A percentile compares a stretch with the other conserved stretches of the same genome.
These are phyloP conservation scores for Chenopodium album DNA, from an alignment of 148 eudicot species.

Conservation along the genomic window DNA sequence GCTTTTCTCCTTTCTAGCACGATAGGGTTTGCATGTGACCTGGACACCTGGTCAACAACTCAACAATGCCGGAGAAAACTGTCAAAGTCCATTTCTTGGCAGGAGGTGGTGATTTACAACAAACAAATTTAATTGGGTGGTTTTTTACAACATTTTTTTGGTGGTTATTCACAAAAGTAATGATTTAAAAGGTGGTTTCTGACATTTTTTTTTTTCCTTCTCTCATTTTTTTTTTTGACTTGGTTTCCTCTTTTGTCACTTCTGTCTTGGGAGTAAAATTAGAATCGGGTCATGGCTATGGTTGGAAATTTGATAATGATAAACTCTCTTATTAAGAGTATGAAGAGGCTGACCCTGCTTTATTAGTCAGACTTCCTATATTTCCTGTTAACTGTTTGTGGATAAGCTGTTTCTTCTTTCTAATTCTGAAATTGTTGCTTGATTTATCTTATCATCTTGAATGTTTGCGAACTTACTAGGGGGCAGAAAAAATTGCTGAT, in stretches of 20 bases:
- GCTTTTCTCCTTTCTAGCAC: constrained; percentile 1
- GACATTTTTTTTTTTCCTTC: background rate
- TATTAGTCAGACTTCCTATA: background rate
- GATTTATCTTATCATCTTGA: constrained; percentile 3
- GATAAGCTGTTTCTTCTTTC: background rate
- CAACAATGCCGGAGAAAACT: too few species aligned
- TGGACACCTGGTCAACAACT: too few species aligned
- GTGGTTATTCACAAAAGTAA: too few species aligned
- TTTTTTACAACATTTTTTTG: background rate
- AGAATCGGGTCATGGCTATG: background rate
- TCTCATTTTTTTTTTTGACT: background rate
- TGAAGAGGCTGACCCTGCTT: background rate
- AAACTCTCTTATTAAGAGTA: background rate
- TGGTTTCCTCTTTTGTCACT: too few species aligned
- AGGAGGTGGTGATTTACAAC: too few species aligned
- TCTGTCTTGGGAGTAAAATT: background rate
- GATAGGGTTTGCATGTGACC: background rate
- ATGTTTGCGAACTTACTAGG: constrained; percentile 42
- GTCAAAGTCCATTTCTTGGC: too few species aligned
- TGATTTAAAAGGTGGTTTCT: too few species aligned
- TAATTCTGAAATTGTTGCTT: background rate
- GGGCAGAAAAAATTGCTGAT: constrained; percentile 82
- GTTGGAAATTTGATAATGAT: background rate
- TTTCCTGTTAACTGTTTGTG: background rate
- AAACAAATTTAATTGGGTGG: too few species aligned